phyloP scores from a whole-genome alignment of 2,329 filamentous ascomycete genomes.

The Rhynchosporium agropyri region DNA sequence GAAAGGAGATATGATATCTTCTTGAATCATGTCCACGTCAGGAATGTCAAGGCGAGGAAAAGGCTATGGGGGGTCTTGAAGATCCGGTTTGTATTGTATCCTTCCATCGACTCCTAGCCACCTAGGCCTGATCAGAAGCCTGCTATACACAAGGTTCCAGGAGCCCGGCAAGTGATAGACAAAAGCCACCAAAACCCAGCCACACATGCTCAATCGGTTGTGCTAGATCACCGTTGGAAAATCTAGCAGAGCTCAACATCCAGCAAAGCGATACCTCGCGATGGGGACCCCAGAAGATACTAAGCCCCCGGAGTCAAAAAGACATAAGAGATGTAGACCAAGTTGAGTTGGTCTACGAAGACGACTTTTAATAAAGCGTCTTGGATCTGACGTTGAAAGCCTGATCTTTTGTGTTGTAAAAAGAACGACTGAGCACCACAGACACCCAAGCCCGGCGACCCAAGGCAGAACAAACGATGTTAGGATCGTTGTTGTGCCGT shows the following conservation, averaged over 20 bases:
- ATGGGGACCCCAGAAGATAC: slow-evolving; percentile 27
- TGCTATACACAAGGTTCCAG: slow-evolving; percentile 27
- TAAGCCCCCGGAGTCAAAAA: slow-evolving; percentile 31
- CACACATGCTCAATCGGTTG: slow-evolving; percentile 7
- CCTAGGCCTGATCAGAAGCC: background rate
- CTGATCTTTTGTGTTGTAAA: slow-evolving; percentile 84
- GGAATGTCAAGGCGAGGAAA: slow-evolving; percentile 10
- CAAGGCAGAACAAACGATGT: slow-evolving; percentile 62
- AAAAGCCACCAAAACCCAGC: background rate
- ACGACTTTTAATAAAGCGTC: slow-evolving; percentile 55
- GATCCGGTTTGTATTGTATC: slow-evolving; percentile 8
- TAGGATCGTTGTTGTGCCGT: slow-evolving; percentile 63
- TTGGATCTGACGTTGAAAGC: slow-evolving; percentile 78
- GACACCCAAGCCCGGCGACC: slow-evolving; percentile 61
- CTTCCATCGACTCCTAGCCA: slow-evolving; percentile 16
- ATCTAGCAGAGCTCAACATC: background rate
- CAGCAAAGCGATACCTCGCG: background rate
- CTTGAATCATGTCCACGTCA: slow-evolving; percentile 2
- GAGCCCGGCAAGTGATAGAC: slow-evolving; percentile 4
- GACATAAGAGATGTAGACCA: slow-evolving; percentile 52
- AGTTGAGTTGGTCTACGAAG: slow-evolving; percentile 68
- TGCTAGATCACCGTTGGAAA: background rate
- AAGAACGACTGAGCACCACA: slow-evolving; percentile 70
- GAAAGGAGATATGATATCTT: slow-evolving; percentile 10
- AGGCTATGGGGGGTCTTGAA: slow-evolving; percentile 12